Conservation (phyloP, 2,329 filamentous ascomycete genomes). For the Ophiognomonia clavigignenti-juglandacearum region DNA sequence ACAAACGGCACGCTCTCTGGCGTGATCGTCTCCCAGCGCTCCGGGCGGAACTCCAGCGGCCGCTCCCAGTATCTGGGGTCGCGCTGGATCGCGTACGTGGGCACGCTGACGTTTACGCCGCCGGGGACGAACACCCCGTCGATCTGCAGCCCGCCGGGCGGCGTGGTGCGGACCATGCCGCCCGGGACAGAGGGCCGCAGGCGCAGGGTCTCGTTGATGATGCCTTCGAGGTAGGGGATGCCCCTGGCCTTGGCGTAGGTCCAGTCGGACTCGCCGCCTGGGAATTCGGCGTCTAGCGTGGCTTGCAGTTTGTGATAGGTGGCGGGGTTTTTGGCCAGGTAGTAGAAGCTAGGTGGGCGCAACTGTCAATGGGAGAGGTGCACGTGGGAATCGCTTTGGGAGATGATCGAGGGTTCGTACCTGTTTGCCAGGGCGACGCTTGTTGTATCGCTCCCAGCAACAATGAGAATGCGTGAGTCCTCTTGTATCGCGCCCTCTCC, state of each 20-base stretch:
- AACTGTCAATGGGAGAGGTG: too few relatives aligned
- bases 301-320: conserved; percentile 1
- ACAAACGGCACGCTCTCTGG: conserved; percentile 15
- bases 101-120: conserved; percentile 7
- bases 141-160: conserved; percentile 10
- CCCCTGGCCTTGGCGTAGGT: conserved; percentile 4
- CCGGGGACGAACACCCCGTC: conserved; percentile 13
- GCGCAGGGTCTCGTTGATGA: conserved; percentile 10
- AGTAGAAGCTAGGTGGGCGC: conserved; percentile 2
- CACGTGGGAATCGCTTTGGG: too few relatives aligned
- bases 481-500: not conserved
- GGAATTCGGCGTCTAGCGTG: not conserved
- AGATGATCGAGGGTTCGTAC: not conserved
- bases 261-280: not conserved
- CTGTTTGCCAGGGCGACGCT: not conserved
- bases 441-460: conserved; percentile 8
- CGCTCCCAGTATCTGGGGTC: conserved; percentile 17
- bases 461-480: not conserved
- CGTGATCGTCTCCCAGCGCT: conserved; percentile 16
- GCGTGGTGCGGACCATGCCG: conserved; percentile 1
- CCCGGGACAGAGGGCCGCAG: conserved; percentile 5
- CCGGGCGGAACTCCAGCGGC: conserved; percentile 16
- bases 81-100: conserved; percentile 13
- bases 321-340: conserved; percentile 2
- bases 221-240: conserved; percentile 4